These are phyloP conservation scores for Linum usitatissimum DNA, from an alignment of 345 rosid species.

Conservation along the genomic window DNA sequence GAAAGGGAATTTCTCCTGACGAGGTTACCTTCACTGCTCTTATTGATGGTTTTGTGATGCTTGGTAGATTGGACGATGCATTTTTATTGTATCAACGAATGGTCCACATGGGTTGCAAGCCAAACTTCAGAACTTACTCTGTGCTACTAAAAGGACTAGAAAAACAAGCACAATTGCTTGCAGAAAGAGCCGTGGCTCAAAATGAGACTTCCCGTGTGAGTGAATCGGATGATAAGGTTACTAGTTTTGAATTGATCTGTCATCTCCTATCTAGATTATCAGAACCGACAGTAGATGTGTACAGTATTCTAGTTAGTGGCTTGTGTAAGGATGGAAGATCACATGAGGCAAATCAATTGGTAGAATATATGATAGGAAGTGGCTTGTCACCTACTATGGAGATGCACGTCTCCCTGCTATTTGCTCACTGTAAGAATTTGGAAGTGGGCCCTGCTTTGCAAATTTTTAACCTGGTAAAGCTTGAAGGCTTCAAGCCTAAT, in stretches of 20 bases:
- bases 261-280: slow-evolving; percentile 37
- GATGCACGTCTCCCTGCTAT: slow-evolving; percentile 29
- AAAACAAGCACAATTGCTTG: slow-evolving; percentile 26
- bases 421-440: slow-evolving; percentile 40
- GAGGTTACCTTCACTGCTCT: slow-evolving; percentile 37
- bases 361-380: slow-evolving; percentile 39
- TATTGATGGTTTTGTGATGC: slow-evolving; percentile 46
- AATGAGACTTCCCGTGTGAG: slow-evolving; percentile 24
- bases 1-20: slow-evolving; percentile 39
- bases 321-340: slow-evolving; percentile 45
- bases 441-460: slow-evolving; percentile 41
- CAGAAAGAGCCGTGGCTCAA: slow-evolving; percentile 33
- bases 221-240: slow-evolving; percentile 19
- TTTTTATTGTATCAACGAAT: slow-evolving; percentile 33
- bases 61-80: slow-evolving; percentile 47
- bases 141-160: slow-evolving; percentile 49
- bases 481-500: slow-evolving; percentile 20
- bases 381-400: slow-evolving; percentile 32
- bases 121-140: slow-evolving; percentile 43
- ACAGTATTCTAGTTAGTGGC: slow-evolving; percentile 29
- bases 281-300: slow-evolving; percentile 33
- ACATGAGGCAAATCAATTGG: slow-evolving; percentile 35
- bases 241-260: slow-evolving; percentile 20
- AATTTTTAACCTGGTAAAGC: slow-evolving; percentile 22
- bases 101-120: slow-evolving; percentile 38